Evolutionary conservation across 805 yeast genomes (phyloP), one percentile per base, ranked within the genome.

Genomic region (Hanseniaspora lindneri): DNA sequence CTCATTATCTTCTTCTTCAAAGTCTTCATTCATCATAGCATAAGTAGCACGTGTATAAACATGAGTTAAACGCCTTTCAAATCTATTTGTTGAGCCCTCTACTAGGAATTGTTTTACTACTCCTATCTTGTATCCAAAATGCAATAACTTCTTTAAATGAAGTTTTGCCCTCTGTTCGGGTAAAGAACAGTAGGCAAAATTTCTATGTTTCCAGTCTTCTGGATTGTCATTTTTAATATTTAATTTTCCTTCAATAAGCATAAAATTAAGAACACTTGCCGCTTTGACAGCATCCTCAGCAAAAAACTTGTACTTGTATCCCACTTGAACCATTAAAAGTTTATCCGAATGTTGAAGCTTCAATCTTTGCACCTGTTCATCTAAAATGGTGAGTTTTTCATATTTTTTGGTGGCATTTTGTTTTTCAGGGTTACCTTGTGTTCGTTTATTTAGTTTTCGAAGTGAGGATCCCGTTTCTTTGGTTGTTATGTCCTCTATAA

Each of bases 221-320:
- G 72, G 66, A n/a, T 72, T 71, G 3, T 69, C 69, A 13, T 70
- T 71, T 34, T 78, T 75, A 4, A 78, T 55, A 3, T 74, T 65
- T 29, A 74, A 55, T 59, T 79, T 76, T 0, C 95, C 95, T 0
- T 83, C 82, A 0, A 84, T 69, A 20, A 81, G 67, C 76, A 78
- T 79, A 36, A 84, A 81, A 52, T 81, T 78, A 29, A 87, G 62
- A 11, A 80, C 70, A 41, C 70, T 66, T 11, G 94, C 72, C 0
- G 80, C 95, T 4, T 67, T 65, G 13, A 68, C 70, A 0, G 97
- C 96, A 64, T 89, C 96, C 48, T 78, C 72, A 0, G 94, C 95
- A 60, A 76, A 85, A 52, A 88, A 79, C 58, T 83, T 84, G 65
- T 78, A 92, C 62, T 86, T 87, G 66, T 89, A 92, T 0, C 98